Percentiles rank a stretch among this genome's conserved stretches.
Evolutionary conservation across 2,329 filamentous ascomycete species (phyloP).

Genomic region (Colletotrichum eleusines): DNA sequence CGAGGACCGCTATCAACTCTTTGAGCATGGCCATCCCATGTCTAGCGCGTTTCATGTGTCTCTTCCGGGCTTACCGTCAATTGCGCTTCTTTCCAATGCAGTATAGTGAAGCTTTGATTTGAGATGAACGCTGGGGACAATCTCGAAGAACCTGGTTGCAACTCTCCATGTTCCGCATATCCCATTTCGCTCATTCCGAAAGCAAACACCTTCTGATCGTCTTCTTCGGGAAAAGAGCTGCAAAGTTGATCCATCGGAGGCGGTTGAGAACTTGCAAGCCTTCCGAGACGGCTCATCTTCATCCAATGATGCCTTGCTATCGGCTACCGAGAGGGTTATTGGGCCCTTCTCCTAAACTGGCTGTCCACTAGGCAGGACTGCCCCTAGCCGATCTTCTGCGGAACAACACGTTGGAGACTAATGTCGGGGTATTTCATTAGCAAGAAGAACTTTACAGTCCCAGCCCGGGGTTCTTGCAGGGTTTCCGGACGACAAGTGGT

Average conservation of each 20-base stretch:
- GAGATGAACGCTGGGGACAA: slow-evolving; percentile 43
- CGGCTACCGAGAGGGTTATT: slow-evolving; percentile 28
- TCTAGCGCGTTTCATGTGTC: slow-evolving; percentile 43
- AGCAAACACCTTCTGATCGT: slow-evolving; percentile 37
- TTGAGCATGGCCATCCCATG: slow-evolving; percentile 31
- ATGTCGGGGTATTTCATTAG: slow-evolving; percentile 37
- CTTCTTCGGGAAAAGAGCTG: slow-evolving; percentile 38
- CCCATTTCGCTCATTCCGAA: slow-evolving; percentile 42
- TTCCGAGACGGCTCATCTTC: slow-evolving; percentile 30
- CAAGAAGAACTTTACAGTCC: slow-evolving; percentile 12
- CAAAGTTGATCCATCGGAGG: slow-evolving; percentile 28
- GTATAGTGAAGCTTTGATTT: slow-evolving; percentile 42
- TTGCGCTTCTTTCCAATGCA: slow-evolving; percentile 20
- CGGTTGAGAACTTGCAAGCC: slow-evolving; percentile 17
- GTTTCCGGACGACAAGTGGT: slow-evolving; percentile 11
- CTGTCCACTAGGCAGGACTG: slow-evolving; percentile 20
- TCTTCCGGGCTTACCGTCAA: slow-evolving; percentile 35
- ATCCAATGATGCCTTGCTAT: slow-evolving; percentile 28
- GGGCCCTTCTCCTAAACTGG: slow-evolving; percentile 17
- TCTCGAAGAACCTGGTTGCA: slow-evolving; percentile 40
- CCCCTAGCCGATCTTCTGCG: slow-evolving; percentile 22
- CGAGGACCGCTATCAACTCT: slow-evolving; percentile 34
- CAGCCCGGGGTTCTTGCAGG: slow-evolving; percentile 24
- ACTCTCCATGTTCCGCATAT: slow-evolving; percentile 41
- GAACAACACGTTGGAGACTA: slow-evolving; percentile 28